Conservation (phyloP, 2,329 filamentous ascomycete species). For the Hypoxylon sp. region DNA sequence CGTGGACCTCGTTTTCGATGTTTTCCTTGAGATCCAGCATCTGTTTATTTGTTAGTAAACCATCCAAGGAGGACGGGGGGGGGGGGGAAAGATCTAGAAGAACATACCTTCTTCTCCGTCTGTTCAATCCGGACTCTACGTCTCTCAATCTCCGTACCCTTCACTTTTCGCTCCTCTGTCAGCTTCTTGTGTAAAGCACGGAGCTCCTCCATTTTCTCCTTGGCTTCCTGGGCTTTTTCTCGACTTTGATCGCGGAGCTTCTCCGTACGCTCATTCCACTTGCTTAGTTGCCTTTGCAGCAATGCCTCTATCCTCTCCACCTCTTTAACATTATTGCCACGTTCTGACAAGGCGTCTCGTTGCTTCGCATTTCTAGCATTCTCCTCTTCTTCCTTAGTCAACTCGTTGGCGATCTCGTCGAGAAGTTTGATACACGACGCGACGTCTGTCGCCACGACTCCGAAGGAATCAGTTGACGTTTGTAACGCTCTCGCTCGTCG, state of each 20-base stretch:
- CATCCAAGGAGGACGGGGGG: too few relatives aligned
- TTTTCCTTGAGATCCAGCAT: slow-evolving; percentile 98
- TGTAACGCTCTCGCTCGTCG: slow-evolving; percentile 89
- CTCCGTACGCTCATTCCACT: slow-evolving; percentile 89
- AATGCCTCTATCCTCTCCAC: slow-evolving; percentile 90
- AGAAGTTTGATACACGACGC: slow-evolving; percentile 89
- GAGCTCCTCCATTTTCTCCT: slow-evolving; percentile 91
- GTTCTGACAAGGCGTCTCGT: slow-evolving; percentile 87
- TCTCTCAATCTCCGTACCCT: slow-evolving; percentile 92
- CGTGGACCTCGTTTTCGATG: slow-evolving; percentile 93
- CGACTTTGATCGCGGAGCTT: slow-evolving; percentile 84
- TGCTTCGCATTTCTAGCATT: slow-evolving; percentile 84
- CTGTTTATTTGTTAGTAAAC: slow-evolving; percentile 64
- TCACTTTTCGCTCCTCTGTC: slow-evolving; percentile 86
- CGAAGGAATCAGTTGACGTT: slow-evolving; percentile 91
- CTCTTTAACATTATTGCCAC: slow-evolving; percentile 90
- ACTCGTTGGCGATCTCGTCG: slow-evolving; percentile 86
- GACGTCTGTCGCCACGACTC: slow-evolving; percentile 86
- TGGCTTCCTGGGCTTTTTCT: slow-evolving; percentile 84
- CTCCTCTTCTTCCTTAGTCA: slow-evolving; percentile 93
- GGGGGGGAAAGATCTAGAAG: slow-evolving; percentile 14
- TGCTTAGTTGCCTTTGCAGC: slow-evolving; percentile 84
- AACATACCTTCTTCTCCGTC: slow-evolving; percentile 93
- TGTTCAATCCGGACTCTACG: slow-evolving; percentile 95
- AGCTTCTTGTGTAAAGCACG: slow-evolving; percentile 83